Conservation (phyloP, 2,329 filamentous ascomycete species). For the Cladosporium sp. region DNA sequence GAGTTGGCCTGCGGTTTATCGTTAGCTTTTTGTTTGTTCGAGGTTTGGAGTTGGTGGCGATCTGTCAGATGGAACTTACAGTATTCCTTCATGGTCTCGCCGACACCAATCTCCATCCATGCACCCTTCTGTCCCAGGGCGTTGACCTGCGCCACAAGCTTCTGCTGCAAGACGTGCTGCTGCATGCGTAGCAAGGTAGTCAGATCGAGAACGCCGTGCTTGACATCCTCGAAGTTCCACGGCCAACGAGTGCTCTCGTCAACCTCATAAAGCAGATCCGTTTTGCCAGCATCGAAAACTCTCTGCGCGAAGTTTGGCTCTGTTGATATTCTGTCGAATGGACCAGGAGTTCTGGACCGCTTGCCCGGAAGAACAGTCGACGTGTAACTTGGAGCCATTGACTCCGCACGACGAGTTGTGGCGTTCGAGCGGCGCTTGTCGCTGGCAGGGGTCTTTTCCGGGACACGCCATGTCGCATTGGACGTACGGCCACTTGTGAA, state of each 20-base stretch:
- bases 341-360: neutral
- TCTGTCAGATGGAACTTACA: constrained; percentile 13
- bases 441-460: neutral
- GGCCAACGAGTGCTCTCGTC: constrained; percentile 10
- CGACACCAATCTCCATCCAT: constrained; percentile 23
- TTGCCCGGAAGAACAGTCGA: constrained; percentile 1
- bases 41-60: neutral
- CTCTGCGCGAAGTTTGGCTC: constrained; percentile 18
- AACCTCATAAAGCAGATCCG: constrained; percentile 19
- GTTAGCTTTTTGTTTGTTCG: neutral
- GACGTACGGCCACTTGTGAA: neutral
- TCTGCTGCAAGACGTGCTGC: constrained; percentile 21
- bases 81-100: constrained; percentile 22
- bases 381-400: constrained; percentile 6
- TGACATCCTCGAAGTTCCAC: constrained; percentile 15
- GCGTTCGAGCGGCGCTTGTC: constrained; percentile 9
- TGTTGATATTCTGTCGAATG: constrained; percentile 9
- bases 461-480: neutral
- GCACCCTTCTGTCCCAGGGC: constrained; percentile 18
- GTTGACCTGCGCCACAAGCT: constrained; percentile 22
- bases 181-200: constrained; percentile 20
- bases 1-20: constrained; percentile 14
- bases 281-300: constrained; percentile 21
- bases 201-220: constrained; percentile 20
- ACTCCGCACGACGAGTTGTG: constrained; percentile 2